A percentile compares a stretch with the other conserved stretches of the same genome.
These are phyloP conservation scores for Cyclotella cryptica DNA, from an alignment of 108 stramenopile species.

Conservation along the genomic window DNA sequence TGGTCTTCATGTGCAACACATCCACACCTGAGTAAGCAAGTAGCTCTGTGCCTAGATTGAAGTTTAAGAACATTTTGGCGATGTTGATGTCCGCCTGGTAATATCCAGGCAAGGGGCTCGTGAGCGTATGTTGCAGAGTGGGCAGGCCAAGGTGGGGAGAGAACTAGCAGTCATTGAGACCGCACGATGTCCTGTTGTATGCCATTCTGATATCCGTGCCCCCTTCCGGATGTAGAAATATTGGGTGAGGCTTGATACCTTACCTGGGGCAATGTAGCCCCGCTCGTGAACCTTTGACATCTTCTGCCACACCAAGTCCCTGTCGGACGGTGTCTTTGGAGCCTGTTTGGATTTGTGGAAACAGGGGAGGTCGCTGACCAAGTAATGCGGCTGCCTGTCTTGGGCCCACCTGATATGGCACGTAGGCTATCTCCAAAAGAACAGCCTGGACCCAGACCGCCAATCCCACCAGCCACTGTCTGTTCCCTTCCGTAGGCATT, in stretches of 20 bases:
- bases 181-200: conserved; percentile 50
- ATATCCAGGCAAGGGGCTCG: no score
- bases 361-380: not conserved
- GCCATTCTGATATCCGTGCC: conserved; percentile 49
- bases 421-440: no score
- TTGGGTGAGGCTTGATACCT: conserved; percentile 7
- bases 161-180: conserved; percentile 50
- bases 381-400: no score
- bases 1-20: conserved; percentile 15
- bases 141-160: conserved; percentile 55
- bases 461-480: no score
- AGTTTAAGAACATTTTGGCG: conserved; percentile 62
- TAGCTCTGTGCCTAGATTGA: conserved; percentile 24
- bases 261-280: conserved; percentile 21
- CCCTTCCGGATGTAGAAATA: conserved; percentile 58
- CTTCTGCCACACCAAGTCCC: conserved; percentile 2
- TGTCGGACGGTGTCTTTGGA: not conserved
- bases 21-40: conserved; percentile 41
- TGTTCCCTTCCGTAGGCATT: no score
- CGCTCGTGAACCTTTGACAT: conserved; percentile 12
- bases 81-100: conserved; percentile 52
- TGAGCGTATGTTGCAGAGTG: conserved; percentile 12
- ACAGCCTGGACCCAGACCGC: no score
- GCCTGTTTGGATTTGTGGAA: not conserved
- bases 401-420: no score